A percentile compares a stretch with the other conserved stretches of the same genome.
Conservation (phyloP, 1,139 yeast genomes). For the Candida tropicalis region DNA sequence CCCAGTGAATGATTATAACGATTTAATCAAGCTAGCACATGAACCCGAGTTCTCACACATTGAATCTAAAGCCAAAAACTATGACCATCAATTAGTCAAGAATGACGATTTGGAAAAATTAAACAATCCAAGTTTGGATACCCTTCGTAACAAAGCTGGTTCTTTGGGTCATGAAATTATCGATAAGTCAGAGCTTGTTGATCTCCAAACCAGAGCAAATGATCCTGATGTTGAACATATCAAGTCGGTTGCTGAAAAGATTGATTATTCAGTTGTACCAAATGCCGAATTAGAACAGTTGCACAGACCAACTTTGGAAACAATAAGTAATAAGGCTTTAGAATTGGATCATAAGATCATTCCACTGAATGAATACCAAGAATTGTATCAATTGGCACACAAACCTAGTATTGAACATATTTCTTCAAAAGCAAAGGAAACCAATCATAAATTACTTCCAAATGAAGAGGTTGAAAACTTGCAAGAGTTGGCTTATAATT, state of each 20-base stretch:
- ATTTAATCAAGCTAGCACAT: constrained; percentile 14
- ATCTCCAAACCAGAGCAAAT: constrained; percentile 17
- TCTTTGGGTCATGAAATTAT: constrained; percentile 6
- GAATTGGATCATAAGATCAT: constrained; percentile 17
- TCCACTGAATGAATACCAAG: constrained; percentile 17
- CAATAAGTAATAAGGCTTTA: constrained; percentile 22
- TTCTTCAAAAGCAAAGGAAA: constrained; percentile 22
- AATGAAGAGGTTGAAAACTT: constrained; percentile 19
- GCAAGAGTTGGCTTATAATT: constrained; percentile 21
- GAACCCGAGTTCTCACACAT: constrained; percentile 15
- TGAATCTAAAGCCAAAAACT: constrained; percentile 15
- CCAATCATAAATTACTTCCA: constrained; percentile 21
- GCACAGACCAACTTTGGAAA: constrained; percentile 21
- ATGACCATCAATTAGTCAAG: constrained; percentile 20
- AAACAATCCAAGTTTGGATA: constrained; percentile 20
- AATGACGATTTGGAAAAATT: constrained; percentile 17
- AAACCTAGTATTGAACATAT: constrained; percentile 24
- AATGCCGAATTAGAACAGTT: constrained; percentile 22
- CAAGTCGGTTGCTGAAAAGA: constrained; percentile 18
- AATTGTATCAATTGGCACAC: constrained; percentile 21
- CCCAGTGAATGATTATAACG: constrained; percentile 23
- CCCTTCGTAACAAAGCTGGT: constrained; percentile 16
- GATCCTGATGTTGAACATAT: constrained; percentile 25
- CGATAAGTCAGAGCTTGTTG: constrained; percentile 13
- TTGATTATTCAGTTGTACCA: constrained; percentile 15